Conservation (phyloP, 176 grass and related monocot species). For the Oryza glaberrima region DNA sequence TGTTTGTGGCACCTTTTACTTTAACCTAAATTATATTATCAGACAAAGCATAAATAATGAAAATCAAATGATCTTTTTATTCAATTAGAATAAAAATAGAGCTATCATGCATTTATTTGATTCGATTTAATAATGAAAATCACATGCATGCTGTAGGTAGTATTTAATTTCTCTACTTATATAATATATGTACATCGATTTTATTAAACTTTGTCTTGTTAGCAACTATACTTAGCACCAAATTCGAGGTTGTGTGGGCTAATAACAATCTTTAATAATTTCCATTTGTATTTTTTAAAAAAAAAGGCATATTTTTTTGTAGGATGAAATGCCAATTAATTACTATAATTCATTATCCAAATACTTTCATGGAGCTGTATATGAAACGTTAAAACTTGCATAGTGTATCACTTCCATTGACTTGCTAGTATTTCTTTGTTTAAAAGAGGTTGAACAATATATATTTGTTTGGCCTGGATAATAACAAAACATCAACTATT, state of each 20-base stretch:
- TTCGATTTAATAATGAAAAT: slow-evolving; percentile 55
- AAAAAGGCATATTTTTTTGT: background rate
- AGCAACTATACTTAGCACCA: background rate
- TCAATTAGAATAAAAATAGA: slow-evolving; percentile 26
- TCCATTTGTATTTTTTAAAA: background rate
- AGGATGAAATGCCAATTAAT: background rate
- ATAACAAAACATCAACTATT: no score
- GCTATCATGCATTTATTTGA: slow-evolving; percentile 49
- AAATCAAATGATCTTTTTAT: background rate
- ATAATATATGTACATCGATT: slow-evolving; percentile 11
- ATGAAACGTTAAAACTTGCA: background rate
- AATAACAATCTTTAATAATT: background rate
- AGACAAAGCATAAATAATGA: no score
- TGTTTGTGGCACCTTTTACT: background rate
- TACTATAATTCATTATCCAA: background rate
- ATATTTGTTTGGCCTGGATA: background rate
- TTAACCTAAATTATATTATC: background rate
- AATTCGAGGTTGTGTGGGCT: background rate
- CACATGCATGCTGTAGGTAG: slow-evolving; percentile 24
- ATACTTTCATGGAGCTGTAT: background rate
- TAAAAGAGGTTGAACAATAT: background rate
- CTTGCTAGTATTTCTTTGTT: background rate
- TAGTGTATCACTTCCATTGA: background rate
- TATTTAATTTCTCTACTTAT: slow-evolving; percentile 30
- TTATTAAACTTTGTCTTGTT: background rate